phyloP scores from a whole-genome alignment of 2,329 filamentous ascomycete genomes.

The Claviceps digitariae region DNA sequence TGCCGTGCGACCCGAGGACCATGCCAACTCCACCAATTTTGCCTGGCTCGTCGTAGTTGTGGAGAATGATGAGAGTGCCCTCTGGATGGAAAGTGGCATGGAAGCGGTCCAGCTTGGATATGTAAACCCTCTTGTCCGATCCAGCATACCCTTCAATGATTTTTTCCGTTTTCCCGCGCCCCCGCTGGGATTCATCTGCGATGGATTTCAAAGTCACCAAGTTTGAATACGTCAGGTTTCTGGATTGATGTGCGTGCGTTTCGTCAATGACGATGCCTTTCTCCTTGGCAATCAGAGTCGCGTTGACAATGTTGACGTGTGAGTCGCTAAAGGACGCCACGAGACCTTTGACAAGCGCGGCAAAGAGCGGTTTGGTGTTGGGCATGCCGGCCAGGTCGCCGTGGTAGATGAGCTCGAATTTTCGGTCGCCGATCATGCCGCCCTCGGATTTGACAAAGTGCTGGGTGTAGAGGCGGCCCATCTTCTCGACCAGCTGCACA shows the following conservation, averaged over 20 bases:
- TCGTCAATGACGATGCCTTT: slow-evolving; percentile 69
- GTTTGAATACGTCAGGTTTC: slow-evolving; percentile 52
- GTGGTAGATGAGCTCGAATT: slow-evolving; percentile 66
- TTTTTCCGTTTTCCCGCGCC: slow-evolving; percentile 12
- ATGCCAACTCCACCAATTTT: slow-evolving; percentile 72
- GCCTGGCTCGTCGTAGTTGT: slow-evolving; percentile 70
- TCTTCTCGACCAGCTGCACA: slow-evolving; percentile 62
- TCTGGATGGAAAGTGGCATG: slow-evolving; percentile 59
- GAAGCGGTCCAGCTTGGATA: slow-evolving; percentile 62
- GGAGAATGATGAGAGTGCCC: slow-evolving; percentile 61
- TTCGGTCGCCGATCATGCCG: slow-evolving; percentile 43
- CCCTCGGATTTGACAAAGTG: slow-evolving; percentile 41
- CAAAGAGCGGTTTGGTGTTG: slow-evolving; percentile 67
- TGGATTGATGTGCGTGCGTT: slow-evolving; percentile 47
- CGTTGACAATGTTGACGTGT: slow-evolving; percentile 74
- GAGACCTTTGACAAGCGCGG: slow-evolving; percentile 65
- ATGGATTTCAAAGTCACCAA: slow-evolving; percentile 55
- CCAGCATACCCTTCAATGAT: slow-evolving; percentile 51
- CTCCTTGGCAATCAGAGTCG: slow-evolving; percentile 59
- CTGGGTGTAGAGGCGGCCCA: slow-evolving; percentile 68
- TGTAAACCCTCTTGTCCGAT: slow-evolving; percentile 49
- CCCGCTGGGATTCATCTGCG: slow-evolving; percentile 14
- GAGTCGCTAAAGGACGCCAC: slow-evolving; percentile 53
- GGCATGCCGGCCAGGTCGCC: slow-evolving; percentile 57
- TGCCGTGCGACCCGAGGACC: slow-evolving; percentile 51